Percentiles rank a stretch among this genome's conserved stretches.
Conservation (phyloP, 2,329 filamentous ascomycete genomes). For the Tolypocladium nubicola region DNA sequence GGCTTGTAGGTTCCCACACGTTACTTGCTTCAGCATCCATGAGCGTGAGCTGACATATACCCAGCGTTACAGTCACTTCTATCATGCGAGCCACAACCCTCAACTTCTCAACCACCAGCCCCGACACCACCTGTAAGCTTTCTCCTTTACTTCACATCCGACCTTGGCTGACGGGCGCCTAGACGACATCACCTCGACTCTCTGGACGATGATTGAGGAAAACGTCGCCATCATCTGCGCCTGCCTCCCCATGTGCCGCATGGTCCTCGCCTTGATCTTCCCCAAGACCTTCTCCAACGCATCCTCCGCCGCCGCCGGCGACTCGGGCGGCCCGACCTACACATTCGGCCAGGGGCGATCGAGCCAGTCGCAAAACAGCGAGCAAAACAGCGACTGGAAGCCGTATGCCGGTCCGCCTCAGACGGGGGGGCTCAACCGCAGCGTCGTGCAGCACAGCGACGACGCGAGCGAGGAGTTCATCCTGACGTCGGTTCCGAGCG, state of each 20-base stretch:
- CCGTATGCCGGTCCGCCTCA: slow-evolving; percentile 20
- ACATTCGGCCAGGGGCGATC: slow-evolving; percentile 10
- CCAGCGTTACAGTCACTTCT: slow-evolving; percentile 27
- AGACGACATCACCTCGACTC: slow-evolving; percentile 24
- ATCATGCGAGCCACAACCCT: slow-evolving; percentile 30
- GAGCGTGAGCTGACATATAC: neutral
- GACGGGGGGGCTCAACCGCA: slow-evolving; percentile 14
- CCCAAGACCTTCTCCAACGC: slow-evolving; percentile 18
- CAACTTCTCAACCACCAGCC: slow-evolving; percentile 24
- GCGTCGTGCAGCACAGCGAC: slow-evolving; percentile 14
- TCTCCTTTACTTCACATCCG: neutral
- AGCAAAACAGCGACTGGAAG: slow-evolving; percentile 17
- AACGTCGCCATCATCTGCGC: slow-evolving; percentile 29
- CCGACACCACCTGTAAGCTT: slow-evolving; percentile 23
- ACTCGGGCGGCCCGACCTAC: slow-evolving; percentile 8
- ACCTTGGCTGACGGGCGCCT: neutral
- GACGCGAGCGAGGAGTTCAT: slow-evolving; percentile 25
- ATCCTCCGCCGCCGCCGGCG: slow-evolving; percentile 3
- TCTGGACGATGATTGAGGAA: slow-evolving; percentile 28
- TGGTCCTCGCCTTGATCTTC: slow-evolving; percentile 24
- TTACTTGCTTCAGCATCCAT: neutral
- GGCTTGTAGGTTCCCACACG: slow-evolving; percentile 23
- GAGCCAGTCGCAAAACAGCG: slow-evolving; percentile 7
- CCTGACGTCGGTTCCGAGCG: slow-evolving; percentile 12
- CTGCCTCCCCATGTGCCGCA: slow-evolving; percentile 28